Conservation (phyloP, 306 rosid species). For the Quercus ilex region DNA sequence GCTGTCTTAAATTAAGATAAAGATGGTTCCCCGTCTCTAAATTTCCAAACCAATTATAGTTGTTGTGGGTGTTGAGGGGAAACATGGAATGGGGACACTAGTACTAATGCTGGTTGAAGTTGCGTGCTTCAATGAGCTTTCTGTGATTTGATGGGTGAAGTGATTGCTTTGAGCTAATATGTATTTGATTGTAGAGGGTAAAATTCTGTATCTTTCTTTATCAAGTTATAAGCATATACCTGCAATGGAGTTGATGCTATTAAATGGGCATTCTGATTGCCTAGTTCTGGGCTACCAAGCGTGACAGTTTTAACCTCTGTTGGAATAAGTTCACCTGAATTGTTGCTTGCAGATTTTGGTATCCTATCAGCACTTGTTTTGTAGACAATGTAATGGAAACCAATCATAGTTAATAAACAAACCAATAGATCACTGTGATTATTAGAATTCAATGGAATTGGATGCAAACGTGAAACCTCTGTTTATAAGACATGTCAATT, state of each 20-base stretch:
- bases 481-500: neutral
- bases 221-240: neutral
- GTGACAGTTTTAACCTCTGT: neutral
- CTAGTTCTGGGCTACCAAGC: neutral
- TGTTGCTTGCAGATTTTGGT: neutral
- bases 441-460: neutral
- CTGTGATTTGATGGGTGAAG: neutral
- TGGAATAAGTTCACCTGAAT: neutral
- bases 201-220: neutral
- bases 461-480: neutral
- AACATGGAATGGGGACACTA: conserved; percentile 15
- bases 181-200: neutral
- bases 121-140: conserved; percentile 1
- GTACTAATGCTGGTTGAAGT: conserved; percentile 16
- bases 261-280: neutral
- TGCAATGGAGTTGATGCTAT: neutral
- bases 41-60: conserved; percentile 3
- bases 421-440: neutral
- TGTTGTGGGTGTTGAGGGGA: conserved; percentile 19
- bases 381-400: neutral
- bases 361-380: neutral
- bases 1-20: conserved; percentile 3
- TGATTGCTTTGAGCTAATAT: neutral
- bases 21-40: conserved; percentile 6
- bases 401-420: neutral